Percentiles rank a stretch among this genome's conserved stretches.
Conservation (phyloP, 164 flowering plant genomes). For the Magnolia changhungtana region DNA sequence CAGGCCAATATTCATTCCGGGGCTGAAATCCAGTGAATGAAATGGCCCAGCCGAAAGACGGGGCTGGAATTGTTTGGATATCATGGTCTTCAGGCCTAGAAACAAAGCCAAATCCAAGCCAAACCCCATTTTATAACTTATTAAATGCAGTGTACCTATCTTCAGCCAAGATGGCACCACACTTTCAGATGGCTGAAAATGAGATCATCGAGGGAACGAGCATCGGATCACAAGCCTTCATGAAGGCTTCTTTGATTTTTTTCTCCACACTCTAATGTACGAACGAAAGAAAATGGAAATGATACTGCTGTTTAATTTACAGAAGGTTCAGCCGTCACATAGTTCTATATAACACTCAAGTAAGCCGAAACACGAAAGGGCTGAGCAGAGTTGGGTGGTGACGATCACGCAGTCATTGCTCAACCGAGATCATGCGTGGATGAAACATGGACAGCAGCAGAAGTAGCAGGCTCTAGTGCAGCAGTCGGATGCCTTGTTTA, state of each 20-base stretch:
- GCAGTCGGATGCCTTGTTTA: conserved; percentile 55
- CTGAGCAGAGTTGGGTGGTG: conserved; percentile 49
- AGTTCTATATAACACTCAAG: conserved; percentile 40
- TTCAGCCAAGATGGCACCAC: not conserved
- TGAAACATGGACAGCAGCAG: conserved; percentile 76
- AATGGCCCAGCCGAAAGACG: too few relatives aligned
- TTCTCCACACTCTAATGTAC: too few relatives aligned
- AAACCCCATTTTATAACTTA: too few relatives aligned
- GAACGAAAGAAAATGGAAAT: not conserved
- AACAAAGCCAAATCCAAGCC: too few relatives aligned
- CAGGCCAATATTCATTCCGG: too few relatives aligned
- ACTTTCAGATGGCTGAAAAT: not conserved
- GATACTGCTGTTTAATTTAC: too few relatives aligned
- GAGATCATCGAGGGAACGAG: not conserved
- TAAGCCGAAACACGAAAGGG: conserved; percentile 65
- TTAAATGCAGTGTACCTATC: not conserved
- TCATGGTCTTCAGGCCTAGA: too few relatives aligned
- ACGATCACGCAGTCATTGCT: conserved; percentile 60
- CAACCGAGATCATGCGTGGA: conserved; percentile 44
- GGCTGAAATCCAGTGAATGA: too few relatives aligned
- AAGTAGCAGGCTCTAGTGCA: conserved; percentile 36
- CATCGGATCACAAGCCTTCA: too few relatives aligned
- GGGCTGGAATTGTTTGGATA: too few relatives aligned
- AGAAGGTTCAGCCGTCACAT: conserved; percentile 32
- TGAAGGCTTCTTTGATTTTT: too few relatives aligned